Evolutionary conservation across 371 early-diverging fungal genomes (phyloP).

Genomic region (Rhizomucor pusillus): DNA sequence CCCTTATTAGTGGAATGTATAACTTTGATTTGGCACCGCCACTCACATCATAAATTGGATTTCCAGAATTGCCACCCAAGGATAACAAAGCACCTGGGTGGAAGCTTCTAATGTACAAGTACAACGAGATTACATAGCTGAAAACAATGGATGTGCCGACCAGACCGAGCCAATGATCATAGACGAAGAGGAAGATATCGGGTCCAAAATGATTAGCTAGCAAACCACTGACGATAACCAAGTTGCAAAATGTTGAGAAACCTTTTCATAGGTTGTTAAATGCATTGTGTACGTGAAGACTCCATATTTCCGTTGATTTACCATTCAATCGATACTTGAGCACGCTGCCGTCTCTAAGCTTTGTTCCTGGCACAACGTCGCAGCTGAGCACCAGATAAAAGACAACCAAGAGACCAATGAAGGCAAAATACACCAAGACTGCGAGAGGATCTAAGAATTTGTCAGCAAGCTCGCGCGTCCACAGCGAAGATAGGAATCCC

Average conservation of each 20-base stretch:
- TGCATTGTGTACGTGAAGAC: neutral
- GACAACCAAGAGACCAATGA: conserved; percentile 67
- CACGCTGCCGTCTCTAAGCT: conserved; percentile 62
- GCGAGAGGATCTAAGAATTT: conserved; percentile 48
- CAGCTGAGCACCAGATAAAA: conserved; percentile 72
- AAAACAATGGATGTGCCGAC: conserved; percentile 68
- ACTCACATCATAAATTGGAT: conserved; percentile 78
- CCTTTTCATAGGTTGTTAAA: conserved; percentile 9
- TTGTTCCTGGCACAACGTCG: conserved; percentile 60
- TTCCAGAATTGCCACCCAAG: conserved; percentile 88
- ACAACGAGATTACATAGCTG: conserved; percentile 61
- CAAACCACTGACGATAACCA: conserved; percentile 47
- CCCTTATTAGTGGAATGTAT: too few species aligned
- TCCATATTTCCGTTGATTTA: conserved; percentile 12
- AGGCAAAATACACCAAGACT: conserved; percentile 60
- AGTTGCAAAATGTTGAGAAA: conserved; percentile 50
- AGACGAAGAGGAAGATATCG: conserved; percentile 61
- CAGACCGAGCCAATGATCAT: conserved; percentile 74
- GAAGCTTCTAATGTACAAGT: conserved; percentile 81
- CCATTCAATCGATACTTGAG: conserved; percentile 79
- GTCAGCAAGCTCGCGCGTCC: conserved; percentile 19
- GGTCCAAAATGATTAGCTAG: conserved; percentile 22
- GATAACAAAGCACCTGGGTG: conserved; percentile 65
- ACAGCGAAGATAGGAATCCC: conserved; percentile 13
- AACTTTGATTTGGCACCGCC: neutral